Base-by-base conservation (phyloP, 164 flowering plant species). In the Nymphaea thermarum region DNA sequence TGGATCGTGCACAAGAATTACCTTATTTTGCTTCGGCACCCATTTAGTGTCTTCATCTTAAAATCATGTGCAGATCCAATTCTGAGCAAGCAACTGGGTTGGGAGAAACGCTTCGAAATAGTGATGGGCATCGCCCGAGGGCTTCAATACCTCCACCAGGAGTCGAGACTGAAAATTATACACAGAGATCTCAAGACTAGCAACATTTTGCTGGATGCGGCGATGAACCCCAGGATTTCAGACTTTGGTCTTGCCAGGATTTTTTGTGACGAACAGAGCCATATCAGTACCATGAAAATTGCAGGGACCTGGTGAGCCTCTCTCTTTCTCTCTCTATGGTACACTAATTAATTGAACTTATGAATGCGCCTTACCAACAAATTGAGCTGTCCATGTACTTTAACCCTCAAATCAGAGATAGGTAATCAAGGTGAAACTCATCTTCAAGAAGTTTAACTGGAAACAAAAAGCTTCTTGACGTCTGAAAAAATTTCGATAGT, bases 161-260 rank as follows among this genome's bases (percentile, higher is more conserved):
- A 81, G 47, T 83, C 88, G 0, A 57, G 70, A 6, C 55, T 81
- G 42, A 71, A 71, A 44, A 71, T 83, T 11, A 78, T 85, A 8
- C 88, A 85, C 41, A 65, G 85, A 5, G 88, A 85, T 72, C 72
- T 85, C 8, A 84, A 84, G 60, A 75, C 82, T 0, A 75, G 85
- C 66, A 82, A 84, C 53, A 57, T 82, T n/a, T 18, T 82, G 12
- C 71, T 85, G 12, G 86, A 82, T 55, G 53, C 4, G 2, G 69
- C 77, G 2, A 77, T 81, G 84, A 76, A 55, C 42, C 85, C 86
- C 0, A 85, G 79, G 60, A 85, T 85, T 44, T 74, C 85, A 11
- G 82, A 82, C 64, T 84, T 84, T 71, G 84, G 89, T 4, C 53
- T 79, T 74, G 86, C 86, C 36, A 75, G 76, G 55, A 53, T 73